phyloP scores from a whole-genome alignment of 306 rosid genomes.

The Quercus agrifolia region DNA sequence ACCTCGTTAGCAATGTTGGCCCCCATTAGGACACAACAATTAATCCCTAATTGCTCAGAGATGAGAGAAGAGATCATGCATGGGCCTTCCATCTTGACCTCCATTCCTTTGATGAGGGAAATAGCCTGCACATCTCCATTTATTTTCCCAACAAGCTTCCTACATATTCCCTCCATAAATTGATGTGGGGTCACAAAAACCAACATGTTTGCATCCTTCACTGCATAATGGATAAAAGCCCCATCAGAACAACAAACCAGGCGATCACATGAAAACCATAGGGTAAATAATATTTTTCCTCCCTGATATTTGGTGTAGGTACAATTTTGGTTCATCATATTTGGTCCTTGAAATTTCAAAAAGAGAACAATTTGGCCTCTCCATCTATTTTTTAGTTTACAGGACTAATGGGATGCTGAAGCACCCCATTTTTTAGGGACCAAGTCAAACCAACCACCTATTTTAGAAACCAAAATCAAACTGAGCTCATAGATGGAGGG shows the following conservation, averaged over 20 bases:
- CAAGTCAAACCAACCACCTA: no score
- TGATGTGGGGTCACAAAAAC: slow-evolving; percentile 95
- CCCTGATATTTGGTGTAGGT: no score
- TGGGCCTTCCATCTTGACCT: slow-evolving; percentile 94
- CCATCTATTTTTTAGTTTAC: no score
- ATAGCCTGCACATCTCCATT: slow-evolving; percentile 64
- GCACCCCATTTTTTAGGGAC: no score
- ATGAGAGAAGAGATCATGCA: slow-evolving; percentile 87
- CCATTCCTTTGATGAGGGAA: slow-evolving; percentile 95
- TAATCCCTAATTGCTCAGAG: slow-evolving; percentile 57
- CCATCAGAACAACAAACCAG: slow-evolving; percentile 17
- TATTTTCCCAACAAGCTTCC: slow-evolving; percentile 61
- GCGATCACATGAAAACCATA: not conserved
- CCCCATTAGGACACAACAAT: slow-evolving; percentile 90
- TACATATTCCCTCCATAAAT: slow-evolving; percentile 89
- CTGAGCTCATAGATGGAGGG: no score
- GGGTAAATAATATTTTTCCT: not conserved
- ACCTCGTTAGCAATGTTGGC: slow-evolving; percentile 96
- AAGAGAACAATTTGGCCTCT: no score
- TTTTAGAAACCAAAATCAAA: no score
- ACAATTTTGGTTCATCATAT: no score
- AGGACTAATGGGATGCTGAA: no score
- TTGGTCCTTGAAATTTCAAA: no score
- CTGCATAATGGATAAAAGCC: slow-evolving; percentile 34
- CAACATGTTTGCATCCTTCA: slow-evolving; percentile 77